Percentiles rank a stretch among this genome's conserved stretches.
Conservation (phyloP, 23 red algal species). For the Chondrus crispus region DNA sequence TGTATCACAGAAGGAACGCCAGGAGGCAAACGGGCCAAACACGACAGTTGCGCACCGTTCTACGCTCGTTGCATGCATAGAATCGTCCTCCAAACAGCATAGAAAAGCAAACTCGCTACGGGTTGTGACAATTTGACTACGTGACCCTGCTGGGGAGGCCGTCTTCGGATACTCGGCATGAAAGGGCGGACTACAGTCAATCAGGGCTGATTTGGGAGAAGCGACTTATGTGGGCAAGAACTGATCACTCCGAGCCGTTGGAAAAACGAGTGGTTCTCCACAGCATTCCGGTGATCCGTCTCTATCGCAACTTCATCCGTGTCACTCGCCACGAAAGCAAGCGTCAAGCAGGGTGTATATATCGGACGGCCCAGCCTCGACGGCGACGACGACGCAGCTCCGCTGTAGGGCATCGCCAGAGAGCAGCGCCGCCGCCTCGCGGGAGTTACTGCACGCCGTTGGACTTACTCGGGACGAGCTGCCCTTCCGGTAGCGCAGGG, state of each 20-base stretch:
- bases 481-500: background rate
- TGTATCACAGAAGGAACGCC: no score
- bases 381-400: background rate
- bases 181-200: conserved; percentile 56
- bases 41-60: conserved; percentile 33
- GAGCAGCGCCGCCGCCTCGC: conserved; percentile 25
- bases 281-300: background rate
- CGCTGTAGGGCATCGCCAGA: background rate
- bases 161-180: background rate
- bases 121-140: conserved; percentile 5
- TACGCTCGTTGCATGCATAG: background rate
- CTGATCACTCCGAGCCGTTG: background rate
- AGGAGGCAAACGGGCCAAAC: no score
- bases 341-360: conserved; percentile 42
- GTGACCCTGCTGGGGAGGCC: background rate
- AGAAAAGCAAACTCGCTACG: conserved; percentile 37
- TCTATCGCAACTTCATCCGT: conserved; percentile 9
- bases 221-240: background rate
- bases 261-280: conserved; percentile 7
- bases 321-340: conserved; percentile 48
- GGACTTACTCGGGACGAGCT: conserved; percentile 42
- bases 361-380: conserved; percentile 45
- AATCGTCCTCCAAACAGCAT: conserved; percentile 11
- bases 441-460: conserved; percentile 47
- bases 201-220: background rate